Conservation (phyloP, 1,284 basidiomycete species). For the Inonotus obliquus region DNA sequence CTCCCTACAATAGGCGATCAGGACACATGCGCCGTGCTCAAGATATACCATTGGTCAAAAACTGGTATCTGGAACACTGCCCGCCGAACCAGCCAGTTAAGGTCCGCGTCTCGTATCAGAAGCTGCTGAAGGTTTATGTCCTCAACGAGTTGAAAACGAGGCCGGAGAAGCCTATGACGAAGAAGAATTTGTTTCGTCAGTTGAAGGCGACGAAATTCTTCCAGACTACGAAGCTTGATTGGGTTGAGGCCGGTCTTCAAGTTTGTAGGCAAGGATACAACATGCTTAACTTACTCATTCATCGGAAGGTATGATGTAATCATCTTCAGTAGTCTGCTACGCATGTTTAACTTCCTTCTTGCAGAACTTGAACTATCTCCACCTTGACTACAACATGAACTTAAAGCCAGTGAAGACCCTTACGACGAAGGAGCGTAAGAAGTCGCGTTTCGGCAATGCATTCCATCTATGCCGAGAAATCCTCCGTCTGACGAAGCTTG, state of each 20-base stretch:
- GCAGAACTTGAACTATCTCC: slow-evolving; percentile 92
- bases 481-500: slow-evolving; percentile 93
- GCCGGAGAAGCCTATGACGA: slow-evolving; percentile 94
- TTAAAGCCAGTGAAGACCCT: slow-evolving; percentile 98
- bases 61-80: slow-evolving; percentile 98
- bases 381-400: slow-evolving; percentile 93
- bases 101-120: slow-evolving; percentile 98
- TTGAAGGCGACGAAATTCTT: slow-evolving; percentile 99
- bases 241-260: slow-evolving; percentile 99
- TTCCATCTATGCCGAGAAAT: slow-evolving; percentile 99
- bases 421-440: slow-evolving; percentile 99
- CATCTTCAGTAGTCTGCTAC: background rate
- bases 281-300: slow-evolving; percentile 98
- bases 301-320: slow-evolving; percentile 74
- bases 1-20: slow-evolving; percentile 91
- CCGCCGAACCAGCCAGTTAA: slow-evolving; percentile 96
- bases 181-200: slow-evolving; percentile 95
- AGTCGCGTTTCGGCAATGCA: slow-evolving; percentile 99
- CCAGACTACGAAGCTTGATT: slow-evolving; percentile 96
- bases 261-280: slow-evolving; percentile 99
- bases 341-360: slow-evolving; percentile 16
- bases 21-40: slow-evolving; percentile 92
- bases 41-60: slow-evolving; percentile 94
- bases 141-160: slow-evolving; percentile 89
- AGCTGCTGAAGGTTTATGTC: slow-evolving; percentile 94